Evolutionary conservation across 495 filamentous ascomycete species (phyloP), one percentile per base, ranked within the genome.

Genomic region (Penicillium subrubescens): DNA sequence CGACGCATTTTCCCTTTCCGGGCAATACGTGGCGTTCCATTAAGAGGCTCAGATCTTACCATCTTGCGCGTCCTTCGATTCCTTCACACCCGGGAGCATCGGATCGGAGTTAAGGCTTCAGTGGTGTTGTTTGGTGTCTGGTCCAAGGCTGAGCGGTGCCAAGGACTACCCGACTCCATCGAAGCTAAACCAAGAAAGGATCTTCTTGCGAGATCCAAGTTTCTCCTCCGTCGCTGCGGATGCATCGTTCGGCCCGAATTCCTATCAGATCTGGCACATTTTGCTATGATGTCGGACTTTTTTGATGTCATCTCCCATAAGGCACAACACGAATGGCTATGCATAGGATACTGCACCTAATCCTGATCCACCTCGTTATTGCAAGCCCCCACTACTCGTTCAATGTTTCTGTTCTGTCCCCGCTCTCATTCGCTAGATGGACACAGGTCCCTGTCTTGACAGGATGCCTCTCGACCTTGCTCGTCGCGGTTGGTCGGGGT

Each of bases 151-250:
- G 23, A 51, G 21, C 48, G 27, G 48, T 34, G 41, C 56, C 57
- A 59, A 48, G 39, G 23, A 14, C 57, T 15, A 19, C 59, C 54
- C 53, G 39, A 60, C 51, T 29, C 57, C 31, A 39, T 41, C 33
- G 19, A 15, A 44, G 55, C 68, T 75, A 73, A 66, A 73, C 69
- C 66, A 39, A 61, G 65, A 72, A 41, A 50, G 70, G 77, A 51
- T 67, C 52, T 57, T 19, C 67, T 75, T 73, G 72, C 72, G 72
- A 77, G 72, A 17, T 12, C 25, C 35, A 57, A 46, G 39, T 29
- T 33, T 41, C 27, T 29, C 21, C 19, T 46, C 27, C 23, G 17
- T 17, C 31, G 21, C 5, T 1, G 51, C 55, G 60, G 53, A 31
- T 35, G n/a, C 57, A 23, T 57, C 44, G 34, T 57, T 66, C 63